Conservation (phyloP, 495 filamentous ascomycete genomes). For the Penicillium flavigenum region DNA sequence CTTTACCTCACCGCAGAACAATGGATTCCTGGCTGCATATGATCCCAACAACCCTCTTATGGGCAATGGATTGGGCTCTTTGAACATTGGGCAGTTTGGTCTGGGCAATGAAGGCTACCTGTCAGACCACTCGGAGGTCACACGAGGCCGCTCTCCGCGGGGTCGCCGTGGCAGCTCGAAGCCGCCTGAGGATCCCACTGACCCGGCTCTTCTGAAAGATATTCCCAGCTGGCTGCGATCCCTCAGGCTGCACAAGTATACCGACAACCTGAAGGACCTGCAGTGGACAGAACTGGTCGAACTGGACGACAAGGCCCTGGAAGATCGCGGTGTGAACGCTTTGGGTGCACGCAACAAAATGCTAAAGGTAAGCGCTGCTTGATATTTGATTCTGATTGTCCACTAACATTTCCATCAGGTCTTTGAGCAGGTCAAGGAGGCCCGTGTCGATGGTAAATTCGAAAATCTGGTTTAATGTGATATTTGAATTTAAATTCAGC, state of each 20-base stretch:
- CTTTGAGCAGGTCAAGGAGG: constrained; percentile 91
- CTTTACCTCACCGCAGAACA: constrained; percentile 90
- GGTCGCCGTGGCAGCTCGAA: constrained; percentile 93
- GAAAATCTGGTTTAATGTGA: constrained; percentile 33
- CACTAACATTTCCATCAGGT: constrained; percentile 50
- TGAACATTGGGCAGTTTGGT: constrained; percentile 76
- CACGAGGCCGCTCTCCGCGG: constrained; percentile 85
- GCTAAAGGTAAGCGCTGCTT: constrained; percentile 70
- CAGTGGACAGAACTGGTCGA: constrained; percentile 94
- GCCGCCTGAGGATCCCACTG: constrained; percentile 96
- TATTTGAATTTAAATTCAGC: constrained; percentile 19
- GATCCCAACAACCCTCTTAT: constrained; percentile 72
- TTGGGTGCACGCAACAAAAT: constrained; percentile 95
- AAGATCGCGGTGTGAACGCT: constrained; percentile 92
- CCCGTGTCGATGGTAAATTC: constrained; percentile 68
- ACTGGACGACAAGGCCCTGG: constrained; percentile 89
- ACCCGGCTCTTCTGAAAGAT: constrained; percentile 85
- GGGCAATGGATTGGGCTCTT: constrained; percentile 67
- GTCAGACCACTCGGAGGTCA: constrained; percentile 89
- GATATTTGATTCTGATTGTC: background rate
- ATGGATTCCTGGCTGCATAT: constrained; percentile 90
- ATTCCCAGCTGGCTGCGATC: constrained; percentile 96
- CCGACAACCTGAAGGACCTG: constrained; percentile 94
- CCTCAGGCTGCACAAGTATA: constrained; percentile 96
- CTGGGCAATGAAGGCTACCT: constrained; percentile 80